phyloP scores from a whole-genome alignment of 148 eudicot species.

The Camellia japonica region DNA sequence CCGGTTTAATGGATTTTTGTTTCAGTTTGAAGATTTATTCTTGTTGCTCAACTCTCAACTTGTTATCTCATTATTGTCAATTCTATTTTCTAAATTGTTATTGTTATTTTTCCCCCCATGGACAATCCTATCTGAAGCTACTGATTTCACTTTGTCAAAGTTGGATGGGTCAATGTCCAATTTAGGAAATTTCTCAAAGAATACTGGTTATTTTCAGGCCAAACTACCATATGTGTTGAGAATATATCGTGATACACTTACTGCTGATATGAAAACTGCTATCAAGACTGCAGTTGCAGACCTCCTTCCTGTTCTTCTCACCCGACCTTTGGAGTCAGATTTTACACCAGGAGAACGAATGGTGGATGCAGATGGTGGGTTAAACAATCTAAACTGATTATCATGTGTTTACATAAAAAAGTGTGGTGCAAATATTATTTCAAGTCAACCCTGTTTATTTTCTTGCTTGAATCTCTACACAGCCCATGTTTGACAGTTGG shows the following conservation, averaged over 20 bases:
- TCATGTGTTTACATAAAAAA: background rate
- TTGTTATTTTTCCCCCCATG: background rate
- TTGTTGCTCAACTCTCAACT: background rate
- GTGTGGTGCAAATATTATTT: background rate
- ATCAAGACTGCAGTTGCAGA: constrained; percentile 78
- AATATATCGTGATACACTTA: constrained; percentile 84
- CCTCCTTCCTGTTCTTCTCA: constrained; percentile 75
- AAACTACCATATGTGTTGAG: constrained; percentile 93
- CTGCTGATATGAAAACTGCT: constrained; percentile 91
- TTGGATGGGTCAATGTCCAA: too few species aligned
- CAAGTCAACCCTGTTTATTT: background rate
- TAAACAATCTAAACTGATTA: background rate
- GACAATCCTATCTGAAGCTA: background rate
- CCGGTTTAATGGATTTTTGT: background rate
- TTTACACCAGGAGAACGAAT: constrained; percentile 66
- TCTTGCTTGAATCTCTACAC: background rate
- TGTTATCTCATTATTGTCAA: background rate
- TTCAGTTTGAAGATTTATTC: background rate
- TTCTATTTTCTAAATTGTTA: background rate
- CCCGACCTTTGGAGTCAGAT: constrained; percentile 57
- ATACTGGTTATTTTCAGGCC: constrained; percentile 48
- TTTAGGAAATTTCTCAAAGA: constrained; percentile 12
- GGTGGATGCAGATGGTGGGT: constrained; percentile 78
- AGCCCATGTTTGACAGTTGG: background rate
- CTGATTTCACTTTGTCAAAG: background rate